Evolutionary conservation across 2,329 filamentous ascomycete species (phyloP), one percentile per base, ranked within the genome.

Genomic region (Penicillium fuscoglaucum): DNA sequence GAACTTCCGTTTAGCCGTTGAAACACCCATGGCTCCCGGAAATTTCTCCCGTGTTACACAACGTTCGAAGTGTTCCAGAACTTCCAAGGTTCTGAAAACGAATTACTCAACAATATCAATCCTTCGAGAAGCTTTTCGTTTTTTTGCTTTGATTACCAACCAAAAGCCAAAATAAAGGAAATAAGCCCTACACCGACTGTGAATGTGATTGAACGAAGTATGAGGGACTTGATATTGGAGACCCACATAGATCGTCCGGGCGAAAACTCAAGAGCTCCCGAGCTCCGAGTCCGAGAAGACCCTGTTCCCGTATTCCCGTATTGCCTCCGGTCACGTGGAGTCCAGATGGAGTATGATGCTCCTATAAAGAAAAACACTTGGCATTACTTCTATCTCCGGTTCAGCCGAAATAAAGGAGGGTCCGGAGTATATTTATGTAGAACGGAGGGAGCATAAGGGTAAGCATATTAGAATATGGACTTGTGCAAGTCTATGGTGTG

Each of bases 281-380:
- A 35, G n/a, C n/a, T 19, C n/a, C 37, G 37, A 40, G n/a, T 37
- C 51, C 48, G 35, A 60, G 43, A 45, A 45, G 43, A 45, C 24
- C 46, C 35, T 54, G 31, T 21, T 21, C 9, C n/a, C 40, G 40
- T 40, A 26, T 43, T 31, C 24, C 47, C 60, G 58, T 64, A 62
- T 64, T 53, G 51, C 63, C 29, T 29, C 62, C 3, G 52, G 44
- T 64, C 63, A 65, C 60, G 51, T 63, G 61, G 10, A 2, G 3
- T n/a, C 59, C 53, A 3, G 52, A 65, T 60, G 1, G 41, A 49
- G 63, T 49, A 64, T 45, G 21, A 64, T 57, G 40, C 50, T 62
- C 63, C 63, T 57, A 46, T 35, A 17, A 15, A 49, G 29, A 35
- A 7, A n/a, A n/a, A n/a, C 28, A 17, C 21, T 45, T 37, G 45